Evolutionary conservation across 768 basidiomycete species (phyloP).

Genomic region (Russula brevipes): DNA sequence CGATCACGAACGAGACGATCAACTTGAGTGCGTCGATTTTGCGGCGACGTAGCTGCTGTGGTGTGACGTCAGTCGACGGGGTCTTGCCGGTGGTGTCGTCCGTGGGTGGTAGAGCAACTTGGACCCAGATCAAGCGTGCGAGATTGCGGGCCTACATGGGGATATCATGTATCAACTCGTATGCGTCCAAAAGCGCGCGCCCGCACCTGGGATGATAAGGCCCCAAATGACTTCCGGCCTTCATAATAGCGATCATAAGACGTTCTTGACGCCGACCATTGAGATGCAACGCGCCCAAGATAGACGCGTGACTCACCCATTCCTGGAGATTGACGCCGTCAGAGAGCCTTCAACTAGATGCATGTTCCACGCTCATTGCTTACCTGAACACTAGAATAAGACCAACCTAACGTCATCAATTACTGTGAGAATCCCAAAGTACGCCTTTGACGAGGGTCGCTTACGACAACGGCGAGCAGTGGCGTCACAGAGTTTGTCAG

Average conservation of each 20-base stretch:
- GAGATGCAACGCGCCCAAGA: neutral
- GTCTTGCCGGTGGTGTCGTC: conserved; percentile 54
- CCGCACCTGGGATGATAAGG: conserved; percentile 57
- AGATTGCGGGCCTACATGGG: conserved; percentile 58
- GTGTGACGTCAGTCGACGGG: conserved; percentile 41
- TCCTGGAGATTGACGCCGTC: conserved; percentile 38
- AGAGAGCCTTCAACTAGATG: neutral
- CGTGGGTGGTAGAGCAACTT: conserved; percentile 58
- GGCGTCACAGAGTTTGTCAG: conserved; percentile 84
- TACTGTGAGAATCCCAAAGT: neutral
- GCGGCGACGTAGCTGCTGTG: conserved; percentile 49
- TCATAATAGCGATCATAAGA: conserved; percentile 88
- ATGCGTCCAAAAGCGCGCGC: neutral
- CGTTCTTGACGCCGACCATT: conserved; percentile 43
- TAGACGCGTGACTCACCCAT: conserved; percentile 42
- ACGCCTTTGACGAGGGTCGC: conserved; percentile 27
- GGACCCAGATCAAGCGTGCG: conserved; percentile 73
- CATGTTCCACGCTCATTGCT: conserved; percentile 26
- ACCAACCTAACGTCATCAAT: conserved; percentile 59
- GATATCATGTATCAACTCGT: conserved; percentile 2
- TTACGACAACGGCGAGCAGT: conserved; percentile 81
- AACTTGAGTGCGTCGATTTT: conserved; percentile 72
- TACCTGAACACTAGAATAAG: conserved; percentile 84
- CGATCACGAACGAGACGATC: conserved; percentile 63
- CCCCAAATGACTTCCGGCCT: conserved; percentile 78